Conservation (phyloP, 768 basidiomycete genomes). For the Suillus placidus region DNA sequence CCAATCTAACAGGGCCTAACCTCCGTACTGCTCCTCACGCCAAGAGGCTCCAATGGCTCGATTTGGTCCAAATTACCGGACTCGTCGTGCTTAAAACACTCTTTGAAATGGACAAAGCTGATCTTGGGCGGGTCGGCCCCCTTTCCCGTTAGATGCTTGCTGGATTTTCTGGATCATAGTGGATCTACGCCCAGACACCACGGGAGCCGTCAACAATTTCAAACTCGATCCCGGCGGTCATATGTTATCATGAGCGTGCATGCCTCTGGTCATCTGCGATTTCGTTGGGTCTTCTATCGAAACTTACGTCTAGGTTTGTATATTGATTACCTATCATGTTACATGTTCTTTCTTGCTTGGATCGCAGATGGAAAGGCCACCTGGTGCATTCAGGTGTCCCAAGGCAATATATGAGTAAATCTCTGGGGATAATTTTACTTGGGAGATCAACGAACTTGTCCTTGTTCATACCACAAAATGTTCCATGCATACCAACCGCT, state of each 20-base stretch:
- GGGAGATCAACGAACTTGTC: no score
- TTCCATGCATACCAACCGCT: not conserved
- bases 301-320: not conserved
- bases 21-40: conserved; percentile 91
- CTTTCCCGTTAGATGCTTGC: not conserved
- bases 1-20: conserved; percentile 47
- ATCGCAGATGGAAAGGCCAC: no score
- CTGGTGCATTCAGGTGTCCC: no score
- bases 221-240: not conserved
- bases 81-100: not conserved
- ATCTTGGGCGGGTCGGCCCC: not conserved
- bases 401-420: no score
- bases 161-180: not conserved
- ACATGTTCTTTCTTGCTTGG: no score
- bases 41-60: conserved; percentile 94
- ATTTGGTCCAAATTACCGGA: conserved; percentile 77
- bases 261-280: not conserved
- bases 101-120: not conserved
- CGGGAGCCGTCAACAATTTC: not conserved
- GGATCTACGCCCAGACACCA: not conserved
- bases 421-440: no score
- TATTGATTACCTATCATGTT: not conserved
- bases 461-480: no score
- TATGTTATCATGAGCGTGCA: not conserved
- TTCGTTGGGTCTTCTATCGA: not conserved